Conservation (phyloP, 768 basidiomycete genomes). For the Pulveroboletus sp. region DNA sequence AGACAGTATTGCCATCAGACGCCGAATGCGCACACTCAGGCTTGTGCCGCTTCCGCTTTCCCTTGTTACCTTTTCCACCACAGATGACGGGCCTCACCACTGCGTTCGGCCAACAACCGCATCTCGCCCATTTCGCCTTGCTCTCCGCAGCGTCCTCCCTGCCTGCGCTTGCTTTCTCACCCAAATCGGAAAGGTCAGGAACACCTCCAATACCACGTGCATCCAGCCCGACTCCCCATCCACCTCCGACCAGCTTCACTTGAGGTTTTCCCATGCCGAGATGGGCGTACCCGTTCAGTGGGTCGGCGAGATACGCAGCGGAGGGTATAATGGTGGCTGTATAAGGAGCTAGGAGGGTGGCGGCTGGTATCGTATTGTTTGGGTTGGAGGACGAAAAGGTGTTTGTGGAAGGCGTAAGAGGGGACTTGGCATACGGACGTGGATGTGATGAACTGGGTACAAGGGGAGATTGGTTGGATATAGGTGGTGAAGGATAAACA, state of each 20-base stretch:
- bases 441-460: constrained; percentile 20
- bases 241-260: constrained; percentile 75
- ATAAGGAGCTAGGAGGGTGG: constrained; percentile 59
- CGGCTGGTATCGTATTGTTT: constrained; percentile 48
- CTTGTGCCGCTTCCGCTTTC: constrained; percentile 16
- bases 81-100: constrained; percentile 44
- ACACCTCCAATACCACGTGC: constrained; percentile 62
- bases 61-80: too few relatives aligned
- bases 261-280: constrained; percentile 80
- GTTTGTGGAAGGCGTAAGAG: constrained; percentile 35
- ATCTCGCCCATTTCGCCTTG: constrained; percentile 52
- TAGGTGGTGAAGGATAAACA: constrained; percentile 26
- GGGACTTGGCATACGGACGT: constrained; percentile 20
- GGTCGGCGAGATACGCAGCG: constrained; percentile 67
- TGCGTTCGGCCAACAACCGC: constrained; percentile 52
- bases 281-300: constrained; percentile 82
- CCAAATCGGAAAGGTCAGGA: constrained; percentile 21
- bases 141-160: constrained; percentile 38
- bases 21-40: constrained; percentile 13
- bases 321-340: constrained; percentile 62
- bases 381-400: constrained; percentile 45
- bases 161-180: neutral
- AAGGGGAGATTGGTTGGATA: constrained; percentile 21
- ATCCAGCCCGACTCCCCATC: constrained; percentile 77
- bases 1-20: neutral